Evolutionary conservation across 495 filamentous ascomycete genomes (phyloP).

Genomic region (Hypoxylon subgilvum): DNA sequence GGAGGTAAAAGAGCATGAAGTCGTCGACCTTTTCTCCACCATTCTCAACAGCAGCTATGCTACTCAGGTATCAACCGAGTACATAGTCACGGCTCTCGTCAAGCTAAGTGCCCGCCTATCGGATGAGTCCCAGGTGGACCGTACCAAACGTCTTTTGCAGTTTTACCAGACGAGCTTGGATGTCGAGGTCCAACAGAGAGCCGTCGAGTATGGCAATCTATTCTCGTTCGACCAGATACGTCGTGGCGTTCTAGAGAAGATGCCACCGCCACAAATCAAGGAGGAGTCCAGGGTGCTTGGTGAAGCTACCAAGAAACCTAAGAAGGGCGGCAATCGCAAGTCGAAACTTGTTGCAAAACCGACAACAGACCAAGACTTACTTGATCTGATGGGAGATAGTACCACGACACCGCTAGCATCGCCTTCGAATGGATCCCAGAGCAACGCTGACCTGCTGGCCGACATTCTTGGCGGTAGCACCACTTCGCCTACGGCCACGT

Average conservation of each 20-base stretch:
- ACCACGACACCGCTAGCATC: constrained; percentile 53
- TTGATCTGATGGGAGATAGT: constrained; percentile 90
- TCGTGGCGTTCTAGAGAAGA: constrained; percentile 89
- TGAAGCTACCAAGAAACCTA: constrained; percentile 81
- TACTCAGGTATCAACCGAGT: constrained; percentile 86
- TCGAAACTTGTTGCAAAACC: constrained; percentile 75
- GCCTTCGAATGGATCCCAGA: constrained; percentile 68
- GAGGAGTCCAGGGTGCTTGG: constrained; percentile 90
- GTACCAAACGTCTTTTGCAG: constrained; percentile 77
- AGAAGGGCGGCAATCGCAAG: constrained; percentile 75
- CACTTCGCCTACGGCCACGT: constrained; percentile 59
- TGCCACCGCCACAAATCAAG: constrained; percentile 95
- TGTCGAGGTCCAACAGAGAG: constrained; percentile 93
- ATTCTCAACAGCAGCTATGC: constrained; percentile 94
- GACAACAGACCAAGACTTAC: constrained; percentile 80
- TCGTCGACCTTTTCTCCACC: constrained; percentile 86
- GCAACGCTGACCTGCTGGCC: constrained; percentile 84
- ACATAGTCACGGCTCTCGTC: constrained; percentile 92
- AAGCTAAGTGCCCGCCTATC: constrained; percentile 91
- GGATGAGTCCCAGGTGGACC: constrained; percentile 81
- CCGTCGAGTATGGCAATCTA: constrained; percentile 92
- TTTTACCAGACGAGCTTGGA: constrained; percentile 81
- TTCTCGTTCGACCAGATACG: constrained; percentile 89
- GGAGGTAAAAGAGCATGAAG: constrained; percentile 86
- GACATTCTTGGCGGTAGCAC: constrained; percentile 79